Evolutionary conservation across 169 alveolate species (phyloP), one percentile per base, ranked within the genome.

Genomic region (Sarcocystis neurona): DNA sequence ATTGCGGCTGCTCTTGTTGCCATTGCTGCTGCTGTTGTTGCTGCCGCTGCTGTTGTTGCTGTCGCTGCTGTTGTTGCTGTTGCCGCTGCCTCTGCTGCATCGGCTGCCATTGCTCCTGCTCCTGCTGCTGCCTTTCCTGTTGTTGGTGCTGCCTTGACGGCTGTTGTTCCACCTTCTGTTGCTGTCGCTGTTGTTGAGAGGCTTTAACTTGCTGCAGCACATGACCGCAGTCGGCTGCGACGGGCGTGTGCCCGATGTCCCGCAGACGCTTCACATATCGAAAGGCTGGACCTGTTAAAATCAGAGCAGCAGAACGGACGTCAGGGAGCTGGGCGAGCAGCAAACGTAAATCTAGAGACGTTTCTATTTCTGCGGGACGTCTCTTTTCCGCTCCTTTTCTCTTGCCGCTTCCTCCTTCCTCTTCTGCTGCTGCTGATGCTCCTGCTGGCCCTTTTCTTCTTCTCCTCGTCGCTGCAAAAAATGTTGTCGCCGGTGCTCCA

Each of bases 201-300:
- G 20, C 37, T 37, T 44, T 23, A 23, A 82, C 79, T 2, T 53
- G 79, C 47, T 34, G 72, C 8, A 82, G 43, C 15, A 82, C 44
- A 56, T 82, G 66, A 34, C 39, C 88, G 63, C 88, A 82, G 30
- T 66, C 78, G 66, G 53, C 88, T 0, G 58, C 50, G 30, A 44
- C 53, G n/a, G 88, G 88, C 3, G 60, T 32, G 41, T 72, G 72
- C 68, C 48, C 20, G 30, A 82, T 44, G 3, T 44, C 46, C 53
- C 72, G 91, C 47, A 70, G 87, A 32, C 78, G 78, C 53, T 44
- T 32, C 30, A 86, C 41, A 34, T 86, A 78, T 32, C 91, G 91
- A 44, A 86, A 86, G 39, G 91, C 91, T 4, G 86, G 85, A 8
- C 88, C 88, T 10, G 88, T 82, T 12, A 82, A 20, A 23, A 82